These are phyloP conservation scores for Marasmius sp. DNA, from an alignment of 1,284 basidiomycete genomes.

Conservation along the genomic window DNA sequence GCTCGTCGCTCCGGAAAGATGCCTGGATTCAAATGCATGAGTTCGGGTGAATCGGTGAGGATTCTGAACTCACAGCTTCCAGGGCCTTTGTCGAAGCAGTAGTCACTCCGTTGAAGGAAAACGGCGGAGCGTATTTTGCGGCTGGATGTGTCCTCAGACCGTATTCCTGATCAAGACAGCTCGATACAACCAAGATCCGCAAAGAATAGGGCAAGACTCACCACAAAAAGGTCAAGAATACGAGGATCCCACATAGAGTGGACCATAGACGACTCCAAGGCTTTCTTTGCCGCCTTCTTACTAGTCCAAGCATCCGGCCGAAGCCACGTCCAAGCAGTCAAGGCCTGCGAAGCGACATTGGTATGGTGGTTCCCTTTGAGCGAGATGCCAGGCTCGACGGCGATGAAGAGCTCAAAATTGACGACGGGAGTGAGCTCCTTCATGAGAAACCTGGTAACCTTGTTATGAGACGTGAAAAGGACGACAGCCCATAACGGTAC, in stretches of 20 bases:
- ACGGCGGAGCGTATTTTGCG: slow-evolving; percentile 11
- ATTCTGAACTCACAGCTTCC: slow-evolving; percentile 12
- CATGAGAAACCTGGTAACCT: slow-evolving; percentile 10
- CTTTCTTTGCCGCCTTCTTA: slow-evolving; percentile 14
- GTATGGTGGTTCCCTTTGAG: slow-evolving; percentile 7
- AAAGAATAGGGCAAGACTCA: slow-evolving; percentile 11
- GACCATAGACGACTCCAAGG: slow-evolving; percentile 2
- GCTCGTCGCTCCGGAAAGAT: slow-evolving; percentile 12
- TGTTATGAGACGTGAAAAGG: background rate
- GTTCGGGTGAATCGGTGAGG: background rate
- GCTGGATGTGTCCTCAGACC: slow-evolving; percentile 16
- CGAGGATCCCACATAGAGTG: slow-evolving; percentile 19
- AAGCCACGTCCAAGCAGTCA: slow-evolving; percentile 15
- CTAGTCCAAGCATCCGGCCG: slow-evolving; percentile 13
- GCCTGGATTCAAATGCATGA: slow-evolving; percentile 1
- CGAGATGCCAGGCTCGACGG: slow-evolving; percentile 15
- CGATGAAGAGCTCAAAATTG: slow-evolving; percentile 12
- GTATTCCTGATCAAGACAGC: too few species aligned
- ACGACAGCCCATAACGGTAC: background rate
- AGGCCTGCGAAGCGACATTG: background rate
- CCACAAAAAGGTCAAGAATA: slow-evolving; percentile 17
- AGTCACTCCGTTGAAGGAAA: slow-evolving; percentile 14
- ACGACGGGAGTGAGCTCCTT: slow-evolving; percentile 8
- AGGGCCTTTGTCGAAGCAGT: slow-evolving; percentile 14
- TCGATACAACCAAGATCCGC: too few species aligned